Evolutionary conservation across 1,284 basidiomycete genomes (phyloP).

Genomic region (Athelia sp.): DNA sequence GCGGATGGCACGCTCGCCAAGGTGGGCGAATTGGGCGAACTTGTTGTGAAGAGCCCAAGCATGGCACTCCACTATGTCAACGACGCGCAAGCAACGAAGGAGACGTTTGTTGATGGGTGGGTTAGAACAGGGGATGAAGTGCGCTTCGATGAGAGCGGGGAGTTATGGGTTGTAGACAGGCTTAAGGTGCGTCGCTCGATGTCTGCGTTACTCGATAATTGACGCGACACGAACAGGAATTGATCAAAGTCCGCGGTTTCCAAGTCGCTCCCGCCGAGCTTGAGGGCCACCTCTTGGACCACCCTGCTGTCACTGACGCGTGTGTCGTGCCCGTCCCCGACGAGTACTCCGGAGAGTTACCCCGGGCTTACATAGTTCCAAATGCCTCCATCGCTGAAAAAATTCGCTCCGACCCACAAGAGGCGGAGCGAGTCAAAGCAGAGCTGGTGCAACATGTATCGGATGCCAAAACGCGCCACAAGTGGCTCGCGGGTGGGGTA

Average conservation of each 20-base stretch:
- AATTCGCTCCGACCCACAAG: slow-evolving; percentile 11
- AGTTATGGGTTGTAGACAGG: slow-evolving; percentile 59
- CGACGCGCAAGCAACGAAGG: slow-evolving; percentile 50
- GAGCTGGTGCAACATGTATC: slow-evolving; percentile 23
- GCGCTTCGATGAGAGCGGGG: slow-evolving; percentile 43
- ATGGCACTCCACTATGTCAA: slow-evolving; percentile 52
- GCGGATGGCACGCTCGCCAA: slow-evolving; percentile 53
- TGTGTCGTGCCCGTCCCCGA: slow-evolving; percentile 75
- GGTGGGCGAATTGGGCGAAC: slow-evolving; percentile 65
- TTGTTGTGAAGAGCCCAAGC: slow-evolving; percentile 55
- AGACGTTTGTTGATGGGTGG: slow-evolving; percentile 51
- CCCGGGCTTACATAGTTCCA: slow-evolving; percentile 59
- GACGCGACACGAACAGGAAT: slow-evolving; percentile 36
- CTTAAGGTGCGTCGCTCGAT: slow-evolving; percentile 40
- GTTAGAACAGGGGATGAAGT: slow-evolving; percentile 64
- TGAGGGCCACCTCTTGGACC: slow-evolving; percentile 70
- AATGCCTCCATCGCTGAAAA: slow-evolving; percentile 33
- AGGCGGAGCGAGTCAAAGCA: background rate
- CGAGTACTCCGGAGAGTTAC: slow-evolving; percentile 69
- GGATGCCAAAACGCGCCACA: slow-evolving; percentile 28
- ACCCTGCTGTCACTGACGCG: slow-evolving; percentile 49
- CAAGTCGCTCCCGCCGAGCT: slow-evolving; percentile 53
- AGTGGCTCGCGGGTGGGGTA: slow-evolving; percentile 36
- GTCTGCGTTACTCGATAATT: background rate
- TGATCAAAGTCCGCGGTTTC: slow-evolving; percentile 50